Evolutionary conservation across 148 eudicot genomes (phyloP).

Genomic region (Simmondsia chinensis): DNA sequence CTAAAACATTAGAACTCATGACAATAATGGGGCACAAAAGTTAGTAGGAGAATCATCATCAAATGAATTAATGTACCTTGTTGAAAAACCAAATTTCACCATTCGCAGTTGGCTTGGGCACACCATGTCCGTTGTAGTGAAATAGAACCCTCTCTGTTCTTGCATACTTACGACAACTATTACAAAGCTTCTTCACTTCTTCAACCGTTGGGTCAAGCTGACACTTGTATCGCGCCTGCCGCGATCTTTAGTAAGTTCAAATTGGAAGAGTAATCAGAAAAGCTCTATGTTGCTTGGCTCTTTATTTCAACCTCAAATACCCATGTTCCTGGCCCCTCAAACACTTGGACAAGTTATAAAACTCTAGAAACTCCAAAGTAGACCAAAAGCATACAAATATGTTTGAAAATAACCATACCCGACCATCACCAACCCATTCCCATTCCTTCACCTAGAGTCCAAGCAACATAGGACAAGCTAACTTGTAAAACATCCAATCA

Average conservation of each 20-base stretch:
- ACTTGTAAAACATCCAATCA: too few species aligned
- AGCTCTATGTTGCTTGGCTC: too few species aligned
- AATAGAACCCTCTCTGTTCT: slow-evolving; percentile 91
- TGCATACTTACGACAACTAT: slow-evolving; percentile 73
- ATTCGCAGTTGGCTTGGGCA: slow-evolving; percentile 87
- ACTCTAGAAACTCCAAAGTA: too few species aligned
- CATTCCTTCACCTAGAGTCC: too few species aligned
- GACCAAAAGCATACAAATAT: too few species aligned
- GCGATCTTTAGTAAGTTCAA: slow-evolving; percentile 4
- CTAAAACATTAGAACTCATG: slow-evolving; percentile 9
- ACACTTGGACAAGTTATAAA: too few species aligned
- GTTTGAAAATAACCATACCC: too few species aligned
- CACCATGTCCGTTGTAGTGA: slow-evolving; percentile 98
- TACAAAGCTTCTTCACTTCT: slow-evolving; percentile 91
- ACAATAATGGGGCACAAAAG: neutral
- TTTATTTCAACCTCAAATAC: too few species aligned
- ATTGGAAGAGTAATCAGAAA: neutral
- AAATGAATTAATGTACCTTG: slow-evolving; percentile 40
- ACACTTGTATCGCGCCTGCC: slow-evolving; percentile 79
- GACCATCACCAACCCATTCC: too few species aligned
- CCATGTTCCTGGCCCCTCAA: too few species aligned
- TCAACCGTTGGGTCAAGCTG: slow-evolving; percentile 85
- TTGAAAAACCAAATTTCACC: slow-evolving; percentile 99
- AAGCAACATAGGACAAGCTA: too few species aligned
- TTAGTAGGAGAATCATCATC: neutral